These are phyloP conservation scores for Chenopodium berlandieri DNA, from an alignment of 148 eudicot genomes.

Conservation along the genomic window DNA sequence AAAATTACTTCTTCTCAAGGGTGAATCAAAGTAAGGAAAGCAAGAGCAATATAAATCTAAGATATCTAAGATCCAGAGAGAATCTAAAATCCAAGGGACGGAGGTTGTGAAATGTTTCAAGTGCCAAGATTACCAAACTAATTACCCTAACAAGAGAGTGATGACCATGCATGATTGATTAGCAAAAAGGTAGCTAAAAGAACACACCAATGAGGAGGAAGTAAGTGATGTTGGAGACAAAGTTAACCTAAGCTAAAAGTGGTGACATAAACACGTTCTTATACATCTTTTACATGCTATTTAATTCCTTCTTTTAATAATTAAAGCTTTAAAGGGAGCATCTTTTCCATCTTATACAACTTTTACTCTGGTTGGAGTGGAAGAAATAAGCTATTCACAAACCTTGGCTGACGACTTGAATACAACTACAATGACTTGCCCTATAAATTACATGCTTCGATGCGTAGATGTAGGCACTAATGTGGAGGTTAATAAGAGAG, in stretches of 20 bases:
- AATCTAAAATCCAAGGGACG: not conserved
- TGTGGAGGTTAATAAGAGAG: not conserved
- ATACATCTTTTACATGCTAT: not conserved
- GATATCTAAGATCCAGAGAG: not conserved
- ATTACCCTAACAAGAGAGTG: no score
- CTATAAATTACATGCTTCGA: not conserved
- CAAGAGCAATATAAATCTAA: not conserved
- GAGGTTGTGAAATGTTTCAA: not conserved
- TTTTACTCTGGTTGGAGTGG: no score
- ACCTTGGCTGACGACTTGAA: not conserved
- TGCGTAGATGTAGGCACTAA: not conserved
- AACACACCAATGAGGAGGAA: not conserved
- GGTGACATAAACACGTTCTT: not conserved
- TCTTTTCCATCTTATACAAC: not conserved
- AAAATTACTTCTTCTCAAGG: not conserved
- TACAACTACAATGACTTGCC: not conserved
- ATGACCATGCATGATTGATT: no score
- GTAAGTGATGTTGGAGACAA: not conserved
- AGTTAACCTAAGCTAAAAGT: not conserved
- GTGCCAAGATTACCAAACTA: not conserved
- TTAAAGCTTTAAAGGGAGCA: not conserved
- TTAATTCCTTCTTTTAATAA: no score
- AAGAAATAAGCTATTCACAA: not conserved
- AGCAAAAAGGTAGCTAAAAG: not conserved
- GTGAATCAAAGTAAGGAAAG: not conserved